Evolutionary conservation across 352 stramenopile genomes (phyloP), one percentile per base, ranked within the genome.

Genomic region (Elongisporangium undulatum): DNA sequence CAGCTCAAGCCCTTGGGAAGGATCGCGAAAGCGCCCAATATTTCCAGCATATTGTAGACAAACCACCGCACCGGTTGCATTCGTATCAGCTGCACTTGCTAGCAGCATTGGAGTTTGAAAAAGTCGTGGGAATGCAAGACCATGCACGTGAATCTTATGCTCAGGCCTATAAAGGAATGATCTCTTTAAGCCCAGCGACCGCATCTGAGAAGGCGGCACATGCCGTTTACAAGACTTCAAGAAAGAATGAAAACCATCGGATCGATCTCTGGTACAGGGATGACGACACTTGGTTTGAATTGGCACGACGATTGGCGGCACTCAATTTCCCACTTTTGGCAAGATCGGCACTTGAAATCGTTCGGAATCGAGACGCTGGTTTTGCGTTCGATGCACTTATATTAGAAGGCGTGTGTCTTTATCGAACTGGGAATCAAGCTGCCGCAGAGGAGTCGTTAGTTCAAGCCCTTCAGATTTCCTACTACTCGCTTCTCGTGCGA

Each of bases 21-120:
- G 73, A 81, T 51, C 66, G 62, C 20, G 80, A 92, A 50, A 87
- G 79, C 39, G 75, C 80, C 9, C 76, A 90, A 41, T 90, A 92
- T 55, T 87, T 92, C 34, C 69, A 85, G 54, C 82, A 90, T 59
- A 39, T 92, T 29, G 69, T 79, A 4, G 79, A 90, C 12, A 75
- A 76, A 2, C 79, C 81, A 1, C 80, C 79, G 5, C 72, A 75
- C 62, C 75, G 71, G 24, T 51, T 90, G 1, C 56, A 64, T 23
- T 62, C 61, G 15, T 90, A 90, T 61, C 79, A 88, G 23, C 53
- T 92, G 49, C 63, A 79, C 41, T 51, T 92, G 19, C 56, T 92
- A 21, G 69, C 83, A 41, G 80, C 73, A 16, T 53, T 85, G 10
- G 70, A 89, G 51, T 63, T 91, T 12, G 68, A 85, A 13, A 69